Base-by-base conservation (phyloP, 2,329 filamentous ascomycete genomes). In the Colletotrichum echinochloae region DNA sequence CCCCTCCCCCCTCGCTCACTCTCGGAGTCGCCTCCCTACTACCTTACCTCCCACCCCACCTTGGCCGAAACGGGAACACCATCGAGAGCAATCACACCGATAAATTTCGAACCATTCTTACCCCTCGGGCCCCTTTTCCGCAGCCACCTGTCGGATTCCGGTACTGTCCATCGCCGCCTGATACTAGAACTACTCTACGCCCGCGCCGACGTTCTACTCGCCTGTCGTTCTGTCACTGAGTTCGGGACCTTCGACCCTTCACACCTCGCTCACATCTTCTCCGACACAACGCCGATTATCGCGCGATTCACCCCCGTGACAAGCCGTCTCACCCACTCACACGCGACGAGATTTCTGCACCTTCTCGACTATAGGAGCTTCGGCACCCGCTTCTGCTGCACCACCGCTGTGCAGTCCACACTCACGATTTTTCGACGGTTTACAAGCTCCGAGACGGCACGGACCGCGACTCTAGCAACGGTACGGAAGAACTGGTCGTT, bases 61-160 rank as follows among this genome's bases (percentile, higher is more conserved):
- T 63, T 68, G 65, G 68, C 68, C 68, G 68, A 71, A 71, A 71
- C 68, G 65, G 68, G 68, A 44, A 68, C 68, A 62, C 68, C 57
- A 68, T 71, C 59, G 68, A 68, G 49, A 57, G 62, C 65, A 68
- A 68, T 41, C 59, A 68, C 64, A 54, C 68, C 68, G 52, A 68
- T 65, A 71, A 71, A 71, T 68, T 68, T 71, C 65, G 51, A 70
- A 65, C 57, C 64, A 33, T 68, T 46, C 26, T 61, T 30, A 46
- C 52, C 68, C 68, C 61, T 48, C 18, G 33, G 18, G 52, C 68
- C 65, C 68, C 44, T 71, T 71, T 71, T 59, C 52, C 61, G 46
- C 59, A 71, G 44, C 28, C 64, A 59, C 51, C 62, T 33, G 59
- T 67, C 52, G 57, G 52, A 37, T 46, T 60, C 65, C 52, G 52